Base-by-base conservation (phyloP, 805 yeast species). In the Candida cerambycidarum region DNA sequence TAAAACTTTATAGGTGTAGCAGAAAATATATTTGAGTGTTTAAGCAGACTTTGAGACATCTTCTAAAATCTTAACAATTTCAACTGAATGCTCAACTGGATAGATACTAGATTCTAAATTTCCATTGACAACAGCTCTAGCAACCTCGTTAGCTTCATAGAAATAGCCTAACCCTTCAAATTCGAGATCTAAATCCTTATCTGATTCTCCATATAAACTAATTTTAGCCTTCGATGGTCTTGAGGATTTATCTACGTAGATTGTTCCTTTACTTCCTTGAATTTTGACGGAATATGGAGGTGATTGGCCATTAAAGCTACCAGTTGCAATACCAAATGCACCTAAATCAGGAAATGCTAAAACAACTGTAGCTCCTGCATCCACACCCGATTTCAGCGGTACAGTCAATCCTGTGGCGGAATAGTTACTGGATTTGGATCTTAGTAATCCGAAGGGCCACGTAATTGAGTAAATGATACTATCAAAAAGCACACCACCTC, bases 401-500 rank as follows among this genome's bases (percentile, higher is more conserved):
- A 21, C 25, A 21, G 25, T 21, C 10, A 21, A 21, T 6, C 25
- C 25, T 21, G 25, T 21, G 10, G 10, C 32, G 16, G 32, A n/a
- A 12, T 29, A 29, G 27, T 59, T 52, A 49, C 69, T 70, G 43
- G 71, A 50, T 21, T 71, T 59, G 9, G 70, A 43, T 40, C 79
- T 54, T 29, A 29, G 16, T 14, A 29, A 29, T 29, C 32, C 32
- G 11, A 29, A 29, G 14, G 67, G 59, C 51, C 70, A 78, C 2
- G 78, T 76, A 38, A 76, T 47, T 4, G 76, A 58, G 47, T 79
- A 79, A 37, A 78, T 67, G 1, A 83, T 82, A 42, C 78, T 62
- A 53, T 79, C 84, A 49, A 78, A 65, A 34, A 78, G 52, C 0
- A 80, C 75, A 15, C 85, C 83, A 12, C 79, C 85, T 4, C 79